Evolutionary conservation across 805 yeast genomes (phyloP).

Genomic region (Kluyveromyces starmeri): DNA sequence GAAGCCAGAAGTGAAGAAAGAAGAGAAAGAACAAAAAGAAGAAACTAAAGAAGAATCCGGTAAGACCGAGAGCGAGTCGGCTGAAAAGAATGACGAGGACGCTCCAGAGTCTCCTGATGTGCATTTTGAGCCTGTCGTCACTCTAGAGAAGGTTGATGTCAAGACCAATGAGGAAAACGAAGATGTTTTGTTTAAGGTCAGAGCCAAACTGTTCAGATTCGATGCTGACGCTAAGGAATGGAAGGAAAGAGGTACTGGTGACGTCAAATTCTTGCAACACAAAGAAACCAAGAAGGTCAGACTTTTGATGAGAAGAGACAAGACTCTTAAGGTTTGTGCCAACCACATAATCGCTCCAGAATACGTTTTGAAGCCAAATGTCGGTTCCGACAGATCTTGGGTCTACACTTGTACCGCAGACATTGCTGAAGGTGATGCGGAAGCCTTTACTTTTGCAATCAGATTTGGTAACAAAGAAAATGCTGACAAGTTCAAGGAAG

Average conservation of each 20-base stretch:
- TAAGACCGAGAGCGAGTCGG: constrained; percentile 17
- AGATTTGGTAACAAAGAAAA: constrained; percentile 88
- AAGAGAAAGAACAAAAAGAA: constrained; percentile 28
- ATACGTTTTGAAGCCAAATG: constrained; percentile 79
- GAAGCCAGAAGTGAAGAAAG: constrained; percentile 53
- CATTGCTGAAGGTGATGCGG: constrained; percentile 90
- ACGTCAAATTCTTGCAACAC: constrained; percentile 90
- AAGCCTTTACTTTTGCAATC: constrained; percentile 93
- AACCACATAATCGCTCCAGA: constrained; percentile 85
- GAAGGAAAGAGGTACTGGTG: constrained; percentile 99
- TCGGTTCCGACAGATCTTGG: constrained; percentile 98
- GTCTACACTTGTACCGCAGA: constrained; percentile 93
- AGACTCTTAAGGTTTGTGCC: constrained; percentile 96
- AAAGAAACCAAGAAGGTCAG: constrained; percentile 75
- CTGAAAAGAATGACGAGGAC: constrained; percentile 31
- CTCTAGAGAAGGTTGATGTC: constrained; percentile 91
- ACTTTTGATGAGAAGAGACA: constrained; percentile 97
- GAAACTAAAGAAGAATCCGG: constrained; percentile 20
- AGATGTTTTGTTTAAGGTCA: constrained; percentile 71
- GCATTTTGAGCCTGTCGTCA: constrained; percentile 93
- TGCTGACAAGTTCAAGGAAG: constrained; percentile 91
- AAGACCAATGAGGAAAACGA: constrained; percentile 93
- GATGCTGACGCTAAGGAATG: constrained; percentile 81
- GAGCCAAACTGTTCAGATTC: constrained; percentile 93
- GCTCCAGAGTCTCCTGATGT: constrained; percentile 42